Evolutionary conservation across 306 rosid species (phyloP).

Genomic region (Rosa chinensis): DNA sequence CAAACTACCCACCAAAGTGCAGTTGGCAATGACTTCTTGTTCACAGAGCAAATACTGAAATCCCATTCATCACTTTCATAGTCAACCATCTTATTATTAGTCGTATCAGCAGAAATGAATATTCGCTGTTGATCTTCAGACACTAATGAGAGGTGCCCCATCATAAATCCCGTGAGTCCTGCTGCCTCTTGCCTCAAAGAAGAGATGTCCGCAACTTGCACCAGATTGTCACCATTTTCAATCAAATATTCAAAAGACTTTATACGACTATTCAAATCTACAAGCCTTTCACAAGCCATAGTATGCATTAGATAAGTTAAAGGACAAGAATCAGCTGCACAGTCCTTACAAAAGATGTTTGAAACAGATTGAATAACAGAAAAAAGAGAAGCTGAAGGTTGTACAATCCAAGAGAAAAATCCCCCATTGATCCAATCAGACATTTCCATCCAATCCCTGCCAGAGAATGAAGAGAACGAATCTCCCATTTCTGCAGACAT

Average conservation of each 20-base stretch:
- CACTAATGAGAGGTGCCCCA: constrained; percentile 55
- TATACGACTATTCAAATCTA: constrained; percentile 74
- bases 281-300: constrained; percentile 86
- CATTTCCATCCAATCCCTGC: constrained; percentile 66
- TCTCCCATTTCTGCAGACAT: constrained; percentile 65
- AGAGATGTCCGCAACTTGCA: constrained; percentile 35
- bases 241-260: constrained; percentile 54
- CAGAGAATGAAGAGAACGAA: constrained; percentile 56
- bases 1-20: constrained; percentile 82
- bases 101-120: constrained; percentile 32
- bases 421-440: constrained; percentile 56
- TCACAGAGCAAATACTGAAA: constrained; percentile 45
- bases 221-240: constrained; percentile 48
- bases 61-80: constrained; percentile 54
- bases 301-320: constrained; percentile 64
- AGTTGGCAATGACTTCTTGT: constrained; percentile 59
- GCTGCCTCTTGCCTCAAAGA: constrained; percentile 65
- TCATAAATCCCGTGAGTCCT: constrained; percentile 70
- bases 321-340: constrained; percentile 44
- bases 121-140: constrained; percentile 40
- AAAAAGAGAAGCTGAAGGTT: constrained; percentile 74
- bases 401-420: constrained; percentile 73
- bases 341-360: constrained; percentile 43
- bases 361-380: constrained; percentile 58
- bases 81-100: constrained; percentile 33